Conservation (phyloP, 768 basidiomycete genomes). For the Russula sp. region DNA sequence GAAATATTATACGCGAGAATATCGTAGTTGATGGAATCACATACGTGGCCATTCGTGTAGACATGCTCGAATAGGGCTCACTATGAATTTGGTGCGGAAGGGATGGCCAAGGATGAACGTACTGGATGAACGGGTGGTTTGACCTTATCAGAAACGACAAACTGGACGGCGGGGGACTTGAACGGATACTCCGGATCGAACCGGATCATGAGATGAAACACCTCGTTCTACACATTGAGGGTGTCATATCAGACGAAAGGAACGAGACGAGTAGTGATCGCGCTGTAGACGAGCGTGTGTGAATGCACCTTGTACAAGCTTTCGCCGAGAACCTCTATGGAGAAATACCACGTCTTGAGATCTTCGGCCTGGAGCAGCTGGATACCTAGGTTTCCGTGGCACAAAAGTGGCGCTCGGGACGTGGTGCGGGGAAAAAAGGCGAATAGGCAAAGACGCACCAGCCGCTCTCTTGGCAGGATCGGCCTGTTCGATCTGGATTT, state of each 20-base stretch:
- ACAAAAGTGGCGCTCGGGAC: background rate
- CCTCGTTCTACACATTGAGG: constrained; percentile 50
- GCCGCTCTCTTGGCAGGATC: constrained; percentile 17
- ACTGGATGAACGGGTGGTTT: constrained; percentile 78
- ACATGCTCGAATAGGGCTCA: constrained; percentile 49
- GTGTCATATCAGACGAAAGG: background rate
- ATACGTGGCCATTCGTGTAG: constrained; percentile 82
- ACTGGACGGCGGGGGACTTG: constrained; percentile 81
- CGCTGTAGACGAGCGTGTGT: background rate
- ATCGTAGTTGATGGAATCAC: constrained; percentile 20
- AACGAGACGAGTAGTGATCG: background rate
- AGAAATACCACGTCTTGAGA: constrained; percentile 69
- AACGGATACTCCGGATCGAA: constrained; percentile 83
- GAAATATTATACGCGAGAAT: constrained; percentile 5
- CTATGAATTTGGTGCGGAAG: background rate
- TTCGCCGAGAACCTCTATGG: constrained; percentile 79
- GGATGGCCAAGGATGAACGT: constrained; percentile 26
- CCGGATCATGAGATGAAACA: constrained; percentile 70
- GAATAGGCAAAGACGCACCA: constrained; percentile 1
- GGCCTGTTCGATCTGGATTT: constrained; percentile 22
- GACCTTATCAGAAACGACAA: constrained; percentile 57
- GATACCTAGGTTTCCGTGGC: constrained; percentile 51
- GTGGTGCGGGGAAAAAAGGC: background rate
- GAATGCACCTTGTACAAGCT: constrained; percentile 58
- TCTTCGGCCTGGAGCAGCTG: constrained; percentile 67